Evolutionary conservation across 2,329 filamentous ascomycete species (phyloP), one percentile per base, ranked within the genome.

Genomic region (Nemania sp.): DNA sequence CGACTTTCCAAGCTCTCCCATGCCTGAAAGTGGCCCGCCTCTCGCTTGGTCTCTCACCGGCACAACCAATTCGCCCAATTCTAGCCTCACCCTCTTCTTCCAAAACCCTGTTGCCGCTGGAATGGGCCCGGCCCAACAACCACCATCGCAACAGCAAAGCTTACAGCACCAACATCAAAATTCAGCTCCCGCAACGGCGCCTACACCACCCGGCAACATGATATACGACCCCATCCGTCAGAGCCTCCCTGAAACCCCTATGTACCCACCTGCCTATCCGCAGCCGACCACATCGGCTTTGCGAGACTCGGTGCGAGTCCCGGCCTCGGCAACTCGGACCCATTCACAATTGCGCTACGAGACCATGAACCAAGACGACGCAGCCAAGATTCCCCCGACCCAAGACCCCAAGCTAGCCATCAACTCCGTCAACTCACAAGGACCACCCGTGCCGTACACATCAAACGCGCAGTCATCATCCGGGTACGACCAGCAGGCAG

Each of bases 31-130:
- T 58, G 81, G 82, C 45, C 81, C 82, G 8, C 84, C 82, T 0
- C 93, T 97, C 66, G 93, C 93, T 1, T 97, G 92, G 91, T 94
- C 93, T 7, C 81, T 97, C n/a, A 93, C 93, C 0, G 93, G 93
- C 15, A 95, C 91, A 1, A 94, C 93, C 62, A 93, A 97, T 75
- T 96, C 93, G 3, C 91, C 93, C 1, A 94, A 90, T 70, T 93
- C 93, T 0, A 96, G 93, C 75, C 82, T 97, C 4, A 94, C 93
- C 0, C 86, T 95, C 64, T 88, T 97, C 76, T 97, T 93, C 77
- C 90, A 92, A 67, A 89, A 87, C 63, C 75, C 79, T 1, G 77
- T 70, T 55, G 62, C 72, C 26, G 41, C 71, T 72, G 43, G 71
- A 57, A 43, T 66, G 52, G 61, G 72, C 73, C 24, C 68, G 7